These are phyloP conservation scores for Podila verticillata DNA, from an alignment of 192 early-diverging fungal genomes.

Conservation along the genomic window DNA sequence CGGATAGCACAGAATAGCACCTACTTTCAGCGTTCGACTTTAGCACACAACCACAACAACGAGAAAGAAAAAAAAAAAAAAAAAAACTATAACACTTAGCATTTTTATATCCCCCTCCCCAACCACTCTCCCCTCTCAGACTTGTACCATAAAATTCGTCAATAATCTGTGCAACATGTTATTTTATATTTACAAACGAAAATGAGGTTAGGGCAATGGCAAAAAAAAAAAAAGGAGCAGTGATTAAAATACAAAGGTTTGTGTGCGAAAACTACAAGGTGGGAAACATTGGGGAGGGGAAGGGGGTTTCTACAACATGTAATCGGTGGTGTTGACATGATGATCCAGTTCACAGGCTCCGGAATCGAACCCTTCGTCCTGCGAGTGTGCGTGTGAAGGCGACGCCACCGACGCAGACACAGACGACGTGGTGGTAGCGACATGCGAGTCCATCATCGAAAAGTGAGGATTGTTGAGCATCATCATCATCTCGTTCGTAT, in stretches of 20 bases:
- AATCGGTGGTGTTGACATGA: not conserved
- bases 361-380: not conserved
- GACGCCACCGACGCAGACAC: not conserved
- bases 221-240: no score
- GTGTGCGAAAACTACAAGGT: no score
- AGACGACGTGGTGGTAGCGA: not conserved
- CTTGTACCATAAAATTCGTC: not conserved
- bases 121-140: no score
- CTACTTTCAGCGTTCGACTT: no score
- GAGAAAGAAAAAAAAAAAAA: no score
- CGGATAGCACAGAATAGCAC: no score
- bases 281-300: not conserved
- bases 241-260: no score
- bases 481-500: constrained; percentile 49
- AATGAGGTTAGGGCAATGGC: not conserved
- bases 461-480: constrained; percentile 36
- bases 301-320: constrained; percentile 1
- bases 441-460: constrained; percentile 12
- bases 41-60: no score
- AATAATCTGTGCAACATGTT: not conserved
- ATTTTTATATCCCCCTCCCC: not conserved
- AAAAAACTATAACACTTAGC: no score
- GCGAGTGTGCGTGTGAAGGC: not conserved
- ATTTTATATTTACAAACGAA: constrained; percentile 14
- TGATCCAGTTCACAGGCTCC: not conserved